Evolutionary conservation across 257 asterid genomes (phyloP).

Genomic region (Salvia splendens): DNA sequence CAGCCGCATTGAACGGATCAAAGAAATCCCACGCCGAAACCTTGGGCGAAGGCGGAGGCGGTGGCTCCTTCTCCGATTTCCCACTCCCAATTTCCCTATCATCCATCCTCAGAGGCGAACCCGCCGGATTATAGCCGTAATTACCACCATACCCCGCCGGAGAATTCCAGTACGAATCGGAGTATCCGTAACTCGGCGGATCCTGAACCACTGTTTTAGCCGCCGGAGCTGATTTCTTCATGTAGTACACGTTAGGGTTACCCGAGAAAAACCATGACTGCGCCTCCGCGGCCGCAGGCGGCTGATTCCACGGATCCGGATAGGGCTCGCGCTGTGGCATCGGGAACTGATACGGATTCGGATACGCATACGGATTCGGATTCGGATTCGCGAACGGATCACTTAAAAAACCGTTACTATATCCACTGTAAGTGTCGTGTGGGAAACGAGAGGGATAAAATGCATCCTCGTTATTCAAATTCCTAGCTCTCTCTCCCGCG

Average conservation of each 20-base stretch:
- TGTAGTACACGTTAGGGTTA: constrained; percentile 59
- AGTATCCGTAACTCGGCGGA: constrained; percentile 59
- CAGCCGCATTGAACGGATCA: constrained; percentile 67
- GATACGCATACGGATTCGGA: constrained; percentile 22
- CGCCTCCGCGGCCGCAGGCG: constrained; percentile 28
- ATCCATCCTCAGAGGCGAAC: constrained; percentile 28
- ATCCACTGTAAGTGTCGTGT: constrained; percentile 36
- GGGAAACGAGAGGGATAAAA: constrained; percentile 32
- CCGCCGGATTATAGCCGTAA: constrained; percentile 43
- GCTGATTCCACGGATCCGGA: constrained; percentile 48
- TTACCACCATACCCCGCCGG: constrained; percentile 45
- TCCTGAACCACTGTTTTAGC: constrained; percentile 69
- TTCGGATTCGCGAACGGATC: constrained; percentile 39
- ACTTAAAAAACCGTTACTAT: constrained; percentile 26
- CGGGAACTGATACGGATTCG: constrained; percentile 33
- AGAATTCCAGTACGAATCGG: constrained; percentile 56
- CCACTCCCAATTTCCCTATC: constrained; percentile 39
- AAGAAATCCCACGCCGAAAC: constrained; percentile 80
- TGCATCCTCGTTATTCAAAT: constrained; percentile 30
- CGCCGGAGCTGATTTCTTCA: constrained; percentile 75
- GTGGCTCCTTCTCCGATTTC: constrained; percentile 55
- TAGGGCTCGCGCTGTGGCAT: constrained; percentile 43
- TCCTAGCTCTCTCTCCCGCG: constrained; percentile 26
- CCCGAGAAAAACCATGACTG: constrained; percentile 45
- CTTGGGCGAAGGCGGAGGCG: constrained; percentile 90